Evolutionary conservation across 2,329 filamentous ascomycete species (phyloP).

Genomic region (Penicillium sp.): DNA sequence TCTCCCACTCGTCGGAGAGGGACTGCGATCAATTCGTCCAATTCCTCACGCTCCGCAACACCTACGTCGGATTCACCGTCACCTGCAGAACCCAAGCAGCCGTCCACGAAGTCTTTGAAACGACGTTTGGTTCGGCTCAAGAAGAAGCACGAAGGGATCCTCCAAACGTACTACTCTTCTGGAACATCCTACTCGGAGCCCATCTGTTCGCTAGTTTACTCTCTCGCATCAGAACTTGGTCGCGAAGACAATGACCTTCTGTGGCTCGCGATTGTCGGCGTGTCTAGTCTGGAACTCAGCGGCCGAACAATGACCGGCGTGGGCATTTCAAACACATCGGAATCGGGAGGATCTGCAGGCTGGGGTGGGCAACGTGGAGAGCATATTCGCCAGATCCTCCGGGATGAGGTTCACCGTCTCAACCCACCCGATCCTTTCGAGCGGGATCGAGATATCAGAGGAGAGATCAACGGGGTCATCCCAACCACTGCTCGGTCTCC

Average conservation of each 20-base stretch:
- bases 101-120: slow-evolving; percentile 69
- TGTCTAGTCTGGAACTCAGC: slow-evolving; percentile 89
- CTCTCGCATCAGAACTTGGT: slow-evolving; percentile 87
- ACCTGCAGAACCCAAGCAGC: slow-evolving; percentile 51
- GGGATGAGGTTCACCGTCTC: slow-evolving; percentile 88
- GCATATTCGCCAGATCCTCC: slow-evolving; percentile 76
- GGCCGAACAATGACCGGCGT: slow-evolving; percentile 80
- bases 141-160: slow-evolving; percentile 69
- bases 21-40: slow-evolving; percentile 42
- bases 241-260: slow-evolving; percentile 95
- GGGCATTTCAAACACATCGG: slow-evolving; percentile 58
- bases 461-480: slow-evolving; percentile 75
- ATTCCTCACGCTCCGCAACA: slow-evolving; percentile 47
- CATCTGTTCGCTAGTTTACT: slow-evolving; percentile 91
- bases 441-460: slow-evolving; percentile 58
- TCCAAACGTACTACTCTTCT: slow-evolving; percentile 79
- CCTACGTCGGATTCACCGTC: slow-evolving; percentile 42
- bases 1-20: slow-evolving; percentile 44
- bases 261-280: slow-evolving; percentile 92
- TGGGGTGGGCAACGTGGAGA: slow-evolving; percentile 82
- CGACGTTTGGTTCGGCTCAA: slow-evolving; percentile 71
- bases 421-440: slow-evolving; percentile 71
- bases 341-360: slow-evolving; percentile 57
- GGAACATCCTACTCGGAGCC: slow-evolving; percentile 93
- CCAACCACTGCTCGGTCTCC: slow-evolving; percentile 84